Conservation (phyloP, 331 rosid species). For the Pyrus hybrid region DNA sequence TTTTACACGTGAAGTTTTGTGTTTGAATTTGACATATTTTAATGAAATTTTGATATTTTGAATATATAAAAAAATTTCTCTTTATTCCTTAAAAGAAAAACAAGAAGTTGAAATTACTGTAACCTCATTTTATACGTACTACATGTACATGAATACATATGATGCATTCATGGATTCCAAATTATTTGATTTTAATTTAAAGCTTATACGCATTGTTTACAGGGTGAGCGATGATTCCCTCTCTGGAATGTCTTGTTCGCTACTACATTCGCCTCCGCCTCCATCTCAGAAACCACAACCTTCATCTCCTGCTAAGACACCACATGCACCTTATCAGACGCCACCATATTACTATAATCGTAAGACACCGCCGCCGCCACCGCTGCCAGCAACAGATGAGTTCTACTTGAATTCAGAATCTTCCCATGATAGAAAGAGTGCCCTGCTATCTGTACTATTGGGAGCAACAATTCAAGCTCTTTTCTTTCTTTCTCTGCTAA, state of each 20-base stretch:
- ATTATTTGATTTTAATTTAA: not conserved
- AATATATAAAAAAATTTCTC: too few relatives aligned
- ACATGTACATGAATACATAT: too few relatives aligned
- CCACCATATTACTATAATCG: not conserved
- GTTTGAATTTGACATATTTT: too few relatives aligned
- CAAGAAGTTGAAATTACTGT: constrained; percentile 20
- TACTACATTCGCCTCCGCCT: not conserved
- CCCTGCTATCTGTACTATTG: not conserved
- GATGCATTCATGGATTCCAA: too few relatives aligned
- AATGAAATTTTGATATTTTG: too few relatives aligned
- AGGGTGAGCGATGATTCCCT: constrained; percentile 25
- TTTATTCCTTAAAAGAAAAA: not conserved
- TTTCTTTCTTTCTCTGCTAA: not conserved
- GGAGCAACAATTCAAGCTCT: constrained; percentile 5
- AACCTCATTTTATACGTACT: not conserved
- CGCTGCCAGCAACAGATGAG: too few relatives aligned
- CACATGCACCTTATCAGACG: not conserved
- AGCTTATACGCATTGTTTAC: not conserved
- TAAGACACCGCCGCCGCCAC: not conserved
- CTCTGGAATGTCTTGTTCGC: constrained; percentile 23
- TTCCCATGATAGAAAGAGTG: not conserved
- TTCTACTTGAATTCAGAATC: not conserved
- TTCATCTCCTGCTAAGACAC: not conserved
- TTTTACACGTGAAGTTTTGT: too few relatives aligned
- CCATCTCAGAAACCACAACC: not conserved